Conservation (phyloP, 2,329 filamentous ascomycete species). For the Fusarium piperis region DNA sequence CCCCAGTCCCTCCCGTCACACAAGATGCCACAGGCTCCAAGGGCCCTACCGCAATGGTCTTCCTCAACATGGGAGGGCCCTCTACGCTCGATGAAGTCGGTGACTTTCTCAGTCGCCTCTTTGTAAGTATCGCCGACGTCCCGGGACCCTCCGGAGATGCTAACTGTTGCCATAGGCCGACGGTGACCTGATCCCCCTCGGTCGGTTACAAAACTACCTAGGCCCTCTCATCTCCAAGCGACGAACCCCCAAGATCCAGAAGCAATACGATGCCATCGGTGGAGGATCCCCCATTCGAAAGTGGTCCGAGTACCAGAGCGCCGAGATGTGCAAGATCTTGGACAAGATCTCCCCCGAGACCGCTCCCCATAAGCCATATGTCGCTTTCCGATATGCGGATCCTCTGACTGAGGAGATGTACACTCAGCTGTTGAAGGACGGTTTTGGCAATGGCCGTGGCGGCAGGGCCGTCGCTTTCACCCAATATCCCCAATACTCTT, state of each 20-base stretch:
- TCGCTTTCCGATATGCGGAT: conserved; percentile 94
- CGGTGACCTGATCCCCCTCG: conserved; percentile 93
- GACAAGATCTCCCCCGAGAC: conserved; percentile 92
- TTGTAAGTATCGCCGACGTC: conserved; percentile 68
- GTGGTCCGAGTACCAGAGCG: conserved; percentile 95
- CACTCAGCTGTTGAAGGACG: conserved; percentile 80
- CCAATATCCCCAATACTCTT: conserved; percentile 98
- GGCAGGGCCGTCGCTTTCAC: conserved; percentile 96
- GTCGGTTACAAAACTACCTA: conserved; percentile 88
- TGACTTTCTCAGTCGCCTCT: conserved; percentile 88
- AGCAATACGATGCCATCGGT: conserved; percentile 94
- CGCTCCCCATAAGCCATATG: conserved; percentile 96
- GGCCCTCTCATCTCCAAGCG: conserved; percentile 87
- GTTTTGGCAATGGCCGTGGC: conserved; percentile 89
- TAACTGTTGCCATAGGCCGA: conserved; percentile 72
- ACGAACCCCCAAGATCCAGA: conserved; percentile 93
- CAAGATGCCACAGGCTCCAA: conserved; percentile 76
- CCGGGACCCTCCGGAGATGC: conserved; percentile 4
- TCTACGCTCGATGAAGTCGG: conserved; percentile 88
- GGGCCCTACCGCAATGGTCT: conserved; percentile 96
- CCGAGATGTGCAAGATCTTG: conserved; percentile 97
- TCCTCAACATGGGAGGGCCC: conserved; percentile 98
- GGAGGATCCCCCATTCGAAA: conserved; percentile 98
- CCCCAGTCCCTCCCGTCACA: conserved; percentile 76
- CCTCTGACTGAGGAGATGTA: conserved; percentile 97